Conservation (phyloP, 306 rosid genomes). For the Cicer pinnatifidum region DNA sequence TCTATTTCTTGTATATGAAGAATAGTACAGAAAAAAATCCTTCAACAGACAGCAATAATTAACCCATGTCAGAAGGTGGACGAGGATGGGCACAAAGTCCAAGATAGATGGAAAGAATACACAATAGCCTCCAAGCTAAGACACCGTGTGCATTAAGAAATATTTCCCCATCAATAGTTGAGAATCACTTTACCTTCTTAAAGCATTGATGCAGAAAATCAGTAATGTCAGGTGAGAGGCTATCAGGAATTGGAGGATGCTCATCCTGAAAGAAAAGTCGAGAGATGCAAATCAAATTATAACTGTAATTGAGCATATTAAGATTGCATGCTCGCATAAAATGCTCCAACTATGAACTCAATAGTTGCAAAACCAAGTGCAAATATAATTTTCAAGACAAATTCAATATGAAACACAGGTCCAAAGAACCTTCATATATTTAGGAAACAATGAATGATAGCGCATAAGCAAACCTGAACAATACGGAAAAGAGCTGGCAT, state of each 20-base stretch:
- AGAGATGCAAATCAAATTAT: slow-evolving; percentile 35
- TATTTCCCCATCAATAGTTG: slow-evolving; percentile 21
- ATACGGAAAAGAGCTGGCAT: slow-evolving; percentile 99
- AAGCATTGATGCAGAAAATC: slow-evolving; percentile 98
- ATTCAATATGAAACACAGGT: slow-evolving; percentile 13
- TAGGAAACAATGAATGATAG: slow-evolving; percentile 15
- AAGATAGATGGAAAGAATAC: neutral
- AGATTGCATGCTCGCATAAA: slow-evolving; percentile 29
- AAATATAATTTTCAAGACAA: slow-evolving; percentile 31
- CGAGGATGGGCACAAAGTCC: slow-evolving; percentile 21
- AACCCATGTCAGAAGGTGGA: neutral
- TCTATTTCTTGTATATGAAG: slow-evolving; percentile 1
- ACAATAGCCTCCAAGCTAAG: slow-evolving; percentile 17
- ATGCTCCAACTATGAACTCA: slow-evolving; percentile 24
- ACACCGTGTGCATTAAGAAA: slow-evolving; percentile 35
- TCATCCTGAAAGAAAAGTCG: slow-evolving; percentile 71
- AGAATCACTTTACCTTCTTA: slow-evolving; percentile 75
- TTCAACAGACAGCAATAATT: slow-evolving; percentile 12
- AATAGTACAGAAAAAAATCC: neutral
- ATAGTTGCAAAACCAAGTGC: slow-evolving; percentile 27
- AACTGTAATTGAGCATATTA: slow-evolving; percentile 33
- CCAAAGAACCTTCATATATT: slow-evolving; percentile 17
- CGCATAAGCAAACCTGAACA: slow-evolving; percentile 73
- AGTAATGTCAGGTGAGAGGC: slow-evolving; percentile 88
- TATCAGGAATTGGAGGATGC: slow-evolving; percentile 96